phyloP scores from a whole-genome alignment of 2,329 filamentous ascomycete genomes.

The Phyllachora maydis region DNA sequence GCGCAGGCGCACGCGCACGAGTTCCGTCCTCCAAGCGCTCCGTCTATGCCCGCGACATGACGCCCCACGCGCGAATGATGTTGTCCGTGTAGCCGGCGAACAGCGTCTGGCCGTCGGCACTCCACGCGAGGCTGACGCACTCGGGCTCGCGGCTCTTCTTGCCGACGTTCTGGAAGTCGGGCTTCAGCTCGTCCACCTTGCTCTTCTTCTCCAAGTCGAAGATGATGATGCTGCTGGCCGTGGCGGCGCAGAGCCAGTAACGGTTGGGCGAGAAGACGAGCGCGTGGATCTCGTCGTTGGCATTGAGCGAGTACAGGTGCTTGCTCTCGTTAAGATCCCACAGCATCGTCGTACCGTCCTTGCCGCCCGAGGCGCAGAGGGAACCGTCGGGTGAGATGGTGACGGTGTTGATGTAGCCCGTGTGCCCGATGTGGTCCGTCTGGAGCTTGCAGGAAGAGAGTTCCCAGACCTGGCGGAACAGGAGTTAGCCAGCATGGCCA shows the following conservation, averaged over 20 bases:
- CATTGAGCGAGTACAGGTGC: slow-evolving; percentile 99
- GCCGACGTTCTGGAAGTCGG: slow-evolving; percentile 84
- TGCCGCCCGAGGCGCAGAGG: slow-evolving; percentile 95
- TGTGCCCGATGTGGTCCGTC: slow-evolving; percentile 99
- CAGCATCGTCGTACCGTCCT: slow-evolving; percentile 99
- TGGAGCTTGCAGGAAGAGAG: slow-evolving; percentile 98
- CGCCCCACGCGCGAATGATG: slow-evolving; percentile 94
- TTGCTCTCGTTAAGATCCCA: slow-evolving; percentile 99
- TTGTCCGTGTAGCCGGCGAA: slow-evolving; percentile 99
- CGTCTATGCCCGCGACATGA: slow-evolving; percentile 76
- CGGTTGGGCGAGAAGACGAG: slow-evolving; percentile 99
- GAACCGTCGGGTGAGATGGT: slow-evolving; percentile 99
- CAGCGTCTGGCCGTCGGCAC: slow-evolving; percentile 93
- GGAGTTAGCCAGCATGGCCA: slow-evolving; percentile 9
- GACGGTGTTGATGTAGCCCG: slow-evolving; percentile 99
- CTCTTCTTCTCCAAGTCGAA: slow-evolving; percentile 99
- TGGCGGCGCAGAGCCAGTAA: slow-evolving; percentile 99
- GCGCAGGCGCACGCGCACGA: too few relatives aligned
- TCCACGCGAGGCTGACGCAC: slow-evolving; percentile 95
- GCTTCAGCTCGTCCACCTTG: slow-evolving; percentile 99
- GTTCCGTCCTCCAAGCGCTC: slow-evolving; percentile 2
- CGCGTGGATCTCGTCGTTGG: slow-evolving; percentile 99
- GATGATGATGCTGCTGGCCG: slow-evolving; percentile 96
- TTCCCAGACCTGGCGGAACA: slow-evolving; percentile 81
- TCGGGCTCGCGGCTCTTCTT: slow-evolving; percentile 99